Evolutionary conservation across 345 rosid species (phyloP).

Genomic region (Salix exigua): DNA sequence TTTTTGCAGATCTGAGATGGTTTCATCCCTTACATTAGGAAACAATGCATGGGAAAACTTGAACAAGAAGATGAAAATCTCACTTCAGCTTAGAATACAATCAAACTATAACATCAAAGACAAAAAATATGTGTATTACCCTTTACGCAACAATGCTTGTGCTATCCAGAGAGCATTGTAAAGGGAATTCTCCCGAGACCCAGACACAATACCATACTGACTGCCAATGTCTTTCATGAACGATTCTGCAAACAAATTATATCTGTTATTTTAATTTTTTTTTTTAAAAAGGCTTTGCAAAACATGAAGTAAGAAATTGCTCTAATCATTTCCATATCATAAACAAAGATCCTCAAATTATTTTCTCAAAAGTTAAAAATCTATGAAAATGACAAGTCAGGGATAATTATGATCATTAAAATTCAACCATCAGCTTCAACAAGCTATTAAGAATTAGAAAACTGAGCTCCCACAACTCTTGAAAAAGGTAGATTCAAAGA

Average conservation of each 20-base stretch:
- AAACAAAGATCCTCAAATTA: background rate
- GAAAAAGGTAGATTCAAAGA: background rate
- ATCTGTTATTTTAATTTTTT: background rate
- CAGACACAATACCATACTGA: constrained; percentile 74
- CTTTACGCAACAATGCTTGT: constrained; percentile 91
- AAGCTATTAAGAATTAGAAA: background rate
- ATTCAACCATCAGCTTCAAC: background rate
- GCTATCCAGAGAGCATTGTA: constrained; percentile 97
- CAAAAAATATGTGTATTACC: constrained; percentile 41
- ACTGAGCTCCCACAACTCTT: background rate
- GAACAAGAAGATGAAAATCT: background rate
- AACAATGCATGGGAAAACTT: background rate
- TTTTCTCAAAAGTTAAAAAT: background rate
- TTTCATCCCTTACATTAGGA: constrained; percentile 21
- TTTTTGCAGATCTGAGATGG: constrained; percentile 68
- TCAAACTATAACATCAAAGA: background rate
- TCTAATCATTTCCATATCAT: background rate
- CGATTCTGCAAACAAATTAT: constrained; percentile 48
- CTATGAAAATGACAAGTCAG: background rate
- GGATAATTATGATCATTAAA: background rate
- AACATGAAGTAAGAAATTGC: background rate
- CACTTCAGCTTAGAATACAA: background rate
- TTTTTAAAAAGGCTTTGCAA: too few relatives aligned
- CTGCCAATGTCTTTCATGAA: constrained; percentile 77
- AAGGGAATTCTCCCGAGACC: constrained; percentile 85